Percentiles rank a stretch among this genome's conserved stretches.
These are phyloP conservation scores for Sungouiella blattae DNA, from an alignment of 805 yeast species.

Conservation along the genomic window DNA sequence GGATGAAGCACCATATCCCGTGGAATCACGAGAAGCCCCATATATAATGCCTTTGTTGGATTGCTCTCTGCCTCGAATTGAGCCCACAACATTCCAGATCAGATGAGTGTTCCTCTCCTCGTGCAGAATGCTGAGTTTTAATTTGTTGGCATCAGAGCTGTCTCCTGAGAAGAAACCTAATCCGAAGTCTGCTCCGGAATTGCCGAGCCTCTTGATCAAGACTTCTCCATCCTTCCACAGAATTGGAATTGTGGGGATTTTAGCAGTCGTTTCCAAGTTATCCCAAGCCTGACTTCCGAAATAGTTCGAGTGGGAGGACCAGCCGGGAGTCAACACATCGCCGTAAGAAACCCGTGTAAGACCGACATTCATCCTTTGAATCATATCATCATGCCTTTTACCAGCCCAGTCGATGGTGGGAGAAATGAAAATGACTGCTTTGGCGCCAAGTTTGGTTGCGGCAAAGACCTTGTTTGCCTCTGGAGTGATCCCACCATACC, in stretches of 20 bases:
- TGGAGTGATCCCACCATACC: constrained; percentile 47
- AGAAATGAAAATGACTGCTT: constrained; percentile 65
- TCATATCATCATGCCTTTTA: constrained; percentile 32
- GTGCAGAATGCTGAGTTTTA: constrained; percentile 32
- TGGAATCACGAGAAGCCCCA: constrained; percentile 80
- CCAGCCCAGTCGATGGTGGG: constrained; percentile 19
- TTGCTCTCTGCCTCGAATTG: constrained; percentile 79
- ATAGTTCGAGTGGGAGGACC: constrained; percentile 46
- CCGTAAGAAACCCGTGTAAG: constrained; percentile 65
- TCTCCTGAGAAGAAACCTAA: constrained; percentile 28
- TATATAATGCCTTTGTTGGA: constrained; percentile 66
- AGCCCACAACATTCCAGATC: constrained; percentile 76
- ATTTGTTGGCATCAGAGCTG: constrained; percentile 1
- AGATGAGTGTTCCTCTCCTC: constrained; percentile 54
- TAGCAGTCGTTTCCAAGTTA: constrained; percentile 54
- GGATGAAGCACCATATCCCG: constrained; percentile 68
- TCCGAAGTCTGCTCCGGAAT: constrained; percentile 25
- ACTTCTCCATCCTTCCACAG: constrained; percentile 64
- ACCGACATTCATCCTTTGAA: constrained; percentile 57
- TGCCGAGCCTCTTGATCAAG: constrained; percentile 29
- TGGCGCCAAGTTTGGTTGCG: constrained; percentile 57
- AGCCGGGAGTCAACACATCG: constrained; percentile 77
- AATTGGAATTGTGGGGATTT: constrained; percentile 73
- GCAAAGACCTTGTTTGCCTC: constrained; percentile 36
- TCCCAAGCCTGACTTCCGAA: constrained; percentile 40